Conservation (phyloP, 2,329 filamentous ascomycete species). For the Ambrosiella cleistominuta region DNA sequence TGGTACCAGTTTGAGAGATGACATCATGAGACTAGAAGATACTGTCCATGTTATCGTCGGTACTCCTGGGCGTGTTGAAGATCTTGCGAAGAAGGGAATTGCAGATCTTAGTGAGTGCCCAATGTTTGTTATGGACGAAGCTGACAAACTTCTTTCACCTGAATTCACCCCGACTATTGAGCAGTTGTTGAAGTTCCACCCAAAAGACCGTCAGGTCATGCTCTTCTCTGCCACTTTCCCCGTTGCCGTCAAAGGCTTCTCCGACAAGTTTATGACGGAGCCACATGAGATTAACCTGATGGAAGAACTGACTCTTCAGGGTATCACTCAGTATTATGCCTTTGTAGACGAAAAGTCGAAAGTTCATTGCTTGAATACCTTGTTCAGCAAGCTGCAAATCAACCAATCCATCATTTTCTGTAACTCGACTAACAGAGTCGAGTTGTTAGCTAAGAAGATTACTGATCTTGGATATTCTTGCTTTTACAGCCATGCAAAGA, state of each 20-base stretch:
- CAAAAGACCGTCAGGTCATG: slow-evolving; percentile 97
- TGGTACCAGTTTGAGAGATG: slow-evolving; percentile 84
- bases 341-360: slow-evolving; percentile 99
- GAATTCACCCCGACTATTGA: slow-evolving; percentile 98
- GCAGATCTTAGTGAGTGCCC: slow-evolving; percentile 90
- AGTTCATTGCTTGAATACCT: slow-evolving; percentile 94
- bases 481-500: slow-evolving; percentile 97
- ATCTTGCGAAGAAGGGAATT: slow-evolving; percentile 89
- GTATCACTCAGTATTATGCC: slow-evolving; percentile 98
- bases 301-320: slow-evolving; percentile 93
- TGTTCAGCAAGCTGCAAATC: slow-evolving; percentile 97
- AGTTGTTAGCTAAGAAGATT: slow-evolving; percentile 96
- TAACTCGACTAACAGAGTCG: slow-evolving; percentile 96
- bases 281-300: slow-evolving; percentile 99
- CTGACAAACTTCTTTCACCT: slow-evolving; percentile 88
- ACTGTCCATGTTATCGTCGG: slow-evolving; percentile 95
- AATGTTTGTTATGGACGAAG: slow-evolving; percentile 99
- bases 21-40: slow-evolving; percentile 88
- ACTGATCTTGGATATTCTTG: slow-evolving; percentile 98
- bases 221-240: slow-evolving; percentile 97
- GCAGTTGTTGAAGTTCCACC: slow-evolving; percentile 84
- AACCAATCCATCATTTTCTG: slow-evolving; percentile 99
- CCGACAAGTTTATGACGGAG: slow-evolving; percentile 89
- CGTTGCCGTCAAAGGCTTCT: slow-evolving; percentile 92
- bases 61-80: slow-evolving; percentile 88